Evolutionary conservation across 768 basidiomycete genomes (phyloP).

Genomic region (Macrolepiota dolichaula): DNA sequence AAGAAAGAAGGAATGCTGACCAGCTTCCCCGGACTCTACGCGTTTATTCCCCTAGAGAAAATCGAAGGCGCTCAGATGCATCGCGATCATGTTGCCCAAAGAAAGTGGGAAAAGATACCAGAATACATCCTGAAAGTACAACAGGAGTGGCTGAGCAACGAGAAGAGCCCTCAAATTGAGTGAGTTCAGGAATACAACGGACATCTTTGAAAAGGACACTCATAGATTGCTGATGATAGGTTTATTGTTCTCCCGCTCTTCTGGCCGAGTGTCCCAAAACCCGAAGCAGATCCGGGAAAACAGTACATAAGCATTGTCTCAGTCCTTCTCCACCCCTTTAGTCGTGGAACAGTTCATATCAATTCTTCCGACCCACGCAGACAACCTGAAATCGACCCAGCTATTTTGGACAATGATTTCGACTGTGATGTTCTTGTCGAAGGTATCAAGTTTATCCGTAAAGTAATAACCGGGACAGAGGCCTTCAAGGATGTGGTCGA

Average conservation of each 20-base stretch:
- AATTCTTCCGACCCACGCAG: constrained; percentile 11
- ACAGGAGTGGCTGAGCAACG: background rate
- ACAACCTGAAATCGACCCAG: constrained; percentile 14
- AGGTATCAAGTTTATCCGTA: constrained; percentile 12
- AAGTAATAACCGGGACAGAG: constrained; percentile 5
- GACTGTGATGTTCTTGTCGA: constrained; percentile 18
- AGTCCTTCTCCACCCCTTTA: constrained; percentile 29
- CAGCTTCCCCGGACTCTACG: background rate
- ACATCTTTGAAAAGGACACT: background rate
- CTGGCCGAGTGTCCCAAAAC: background rate
- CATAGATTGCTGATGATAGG: background rate
- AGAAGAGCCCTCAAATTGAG: constrained; percentile 3
- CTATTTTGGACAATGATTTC: constrained; percentile 8
- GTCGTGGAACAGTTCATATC: constrained; percentile 32
- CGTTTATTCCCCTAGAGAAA: background rate
- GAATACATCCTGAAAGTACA: background rate
- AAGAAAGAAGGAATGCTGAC: background rate
- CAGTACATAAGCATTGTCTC: constrained; percentile 7
- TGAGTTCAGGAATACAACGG: background rate
- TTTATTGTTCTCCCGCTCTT: background rate
- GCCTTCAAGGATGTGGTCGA: constrained; percentile 1
- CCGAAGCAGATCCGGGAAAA: background rate
- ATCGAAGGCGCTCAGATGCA: background rate
- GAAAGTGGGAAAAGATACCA: background rate
- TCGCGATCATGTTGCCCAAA: background rate